A percentile compares a stretch with the other conserved stretches of the same genome.
phyloP scores from a whole-genome alignment of 805 yeast species.

The Yamadazyma tumulicola region DNA sequence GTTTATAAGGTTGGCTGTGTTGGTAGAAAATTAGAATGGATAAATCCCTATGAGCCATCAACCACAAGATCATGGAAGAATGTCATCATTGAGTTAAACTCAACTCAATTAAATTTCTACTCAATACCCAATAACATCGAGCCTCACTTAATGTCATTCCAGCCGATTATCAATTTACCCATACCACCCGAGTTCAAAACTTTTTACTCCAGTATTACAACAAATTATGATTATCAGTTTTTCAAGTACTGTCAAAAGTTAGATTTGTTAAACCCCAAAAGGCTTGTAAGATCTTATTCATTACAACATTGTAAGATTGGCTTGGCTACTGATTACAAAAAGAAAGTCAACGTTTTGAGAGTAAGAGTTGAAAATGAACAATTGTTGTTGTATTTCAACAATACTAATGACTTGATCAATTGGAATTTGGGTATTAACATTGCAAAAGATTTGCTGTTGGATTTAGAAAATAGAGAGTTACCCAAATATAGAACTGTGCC shows the following conservation, averaged over 20 bases:
- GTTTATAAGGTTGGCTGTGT: constrained; percentile 57
- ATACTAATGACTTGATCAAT: constrained; percentile 62
- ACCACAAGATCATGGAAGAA: constrained; percentile 67
- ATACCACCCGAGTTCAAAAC: constrained; percentile 2
- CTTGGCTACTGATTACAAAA: constrained; percentile 78
- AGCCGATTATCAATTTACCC: constrained; percentile 5
- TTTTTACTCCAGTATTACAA: constrained; percentile 19
- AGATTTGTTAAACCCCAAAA: constrained; percentile 18
- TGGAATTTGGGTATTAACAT: constrained; percentile 74
- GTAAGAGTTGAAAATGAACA: constrained; percentile 83
- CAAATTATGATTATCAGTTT: constrained; percentile 25
- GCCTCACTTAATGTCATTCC: constrained; percentile 20
- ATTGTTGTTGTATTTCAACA: constrained; percentile 60
- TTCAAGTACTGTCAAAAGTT: constrained; percentile 21
- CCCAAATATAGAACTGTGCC: constrained; percentile 84
- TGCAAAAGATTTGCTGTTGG: constrained; percentile 79
- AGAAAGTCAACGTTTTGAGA: constrained; percentile 64
- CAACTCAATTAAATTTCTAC: constrained; percentile 80
- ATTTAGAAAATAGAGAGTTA: constrained; percentile 63
- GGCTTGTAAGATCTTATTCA: constrained; percentile 62
- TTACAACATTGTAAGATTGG: constrained; percentile 84
- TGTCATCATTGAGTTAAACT: constrained; percentile 70
- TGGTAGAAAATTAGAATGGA: constrained; percentile 68
- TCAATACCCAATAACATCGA: constrained; percentile 32
- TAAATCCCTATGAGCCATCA: constrained; percentile 72